phyloP scores from a whole-genome alignment of 2,329 filamentous ascomycete species.

The Trichoderma sp. region DNA sequence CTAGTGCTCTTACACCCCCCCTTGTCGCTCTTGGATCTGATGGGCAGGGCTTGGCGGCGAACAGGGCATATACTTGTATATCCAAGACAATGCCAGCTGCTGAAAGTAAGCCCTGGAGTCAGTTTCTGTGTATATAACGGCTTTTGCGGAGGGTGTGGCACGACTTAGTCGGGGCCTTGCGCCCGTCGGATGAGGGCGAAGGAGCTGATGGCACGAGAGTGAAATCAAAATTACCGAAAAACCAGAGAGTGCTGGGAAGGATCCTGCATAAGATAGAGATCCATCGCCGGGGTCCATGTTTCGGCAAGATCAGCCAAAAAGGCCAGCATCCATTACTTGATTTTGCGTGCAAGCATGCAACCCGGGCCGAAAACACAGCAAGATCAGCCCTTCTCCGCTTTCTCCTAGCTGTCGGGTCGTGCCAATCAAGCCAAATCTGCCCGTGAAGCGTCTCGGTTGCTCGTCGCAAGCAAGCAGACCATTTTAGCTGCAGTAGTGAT shows the following conservation, averaged over 20 bases:
- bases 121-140: neutral
- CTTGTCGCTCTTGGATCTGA: neutral
- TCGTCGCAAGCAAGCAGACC: neutral
- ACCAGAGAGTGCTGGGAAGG: neutral
- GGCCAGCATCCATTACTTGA: neutral
- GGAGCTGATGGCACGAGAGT: neutral
- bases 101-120: too few relatives aligned
- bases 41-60: neutral
- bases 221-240: neutral
- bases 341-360: neutral
- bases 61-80: neutral
- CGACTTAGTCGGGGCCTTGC: neutral
- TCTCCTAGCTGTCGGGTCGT: slow-evolving; percentile 5
- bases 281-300: neutral
- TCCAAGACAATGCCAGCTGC: neutral
- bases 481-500: slow-evolving; percentile 30
- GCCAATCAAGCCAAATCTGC: neutral
- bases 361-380: slow-evolving; percentile 7
- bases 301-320: neutral
- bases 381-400: slow-evolving; percentile 17
- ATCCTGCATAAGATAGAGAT: neutral
- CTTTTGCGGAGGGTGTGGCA: slow-evolving; percentile 9
- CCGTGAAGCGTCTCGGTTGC: neutral
- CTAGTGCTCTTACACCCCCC: neutral
- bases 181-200: slow-evolving; percentile 5